A percentile compares a stretch with the other conserved stretches of the same genome.
phyloP scores from a whole-genome alignment of 1,284 basidiomycete species.

The Ceratobasidium sp. region DNA sequence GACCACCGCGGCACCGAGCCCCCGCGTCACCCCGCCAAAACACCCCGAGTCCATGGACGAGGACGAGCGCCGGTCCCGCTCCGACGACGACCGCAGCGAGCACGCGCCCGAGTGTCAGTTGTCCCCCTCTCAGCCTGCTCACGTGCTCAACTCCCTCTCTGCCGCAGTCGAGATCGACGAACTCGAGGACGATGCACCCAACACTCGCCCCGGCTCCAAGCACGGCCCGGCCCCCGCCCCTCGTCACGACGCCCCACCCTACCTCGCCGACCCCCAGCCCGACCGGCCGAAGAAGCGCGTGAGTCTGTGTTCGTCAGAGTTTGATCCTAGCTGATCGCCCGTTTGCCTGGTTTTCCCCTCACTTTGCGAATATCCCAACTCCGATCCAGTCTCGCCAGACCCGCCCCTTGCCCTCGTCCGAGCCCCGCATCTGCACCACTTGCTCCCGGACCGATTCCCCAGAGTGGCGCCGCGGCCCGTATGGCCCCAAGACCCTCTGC shows the following conservation, averaged over 20 bases:
- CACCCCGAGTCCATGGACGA: conserved; percentile 29
- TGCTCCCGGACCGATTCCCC: conserved; percentile 32
- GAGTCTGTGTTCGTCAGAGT: not conserved
- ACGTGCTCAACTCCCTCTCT: conserved; percentile 22
- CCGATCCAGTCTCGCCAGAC: conserved; percentile 34
- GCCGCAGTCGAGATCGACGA: conserved; percentile 34
- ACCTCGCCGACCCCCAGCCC: conserved; percentile 15
- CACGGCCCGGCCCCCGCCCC: conserved; percentile 17
- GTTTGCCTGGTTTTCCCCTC: not conserved
- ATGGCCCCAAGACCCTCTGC: conserved; percentile 43
- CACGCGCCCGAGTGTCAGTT: conserved; percentile 20
- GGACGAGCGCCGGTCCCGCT: conserved; percentile 28
- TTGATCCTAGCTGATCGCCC: not conserved
- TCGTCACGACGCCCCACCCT: not conserved
- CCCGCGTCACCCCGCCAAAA: conserved; percentile 18
- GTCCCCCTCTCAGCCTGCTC: not conserved
- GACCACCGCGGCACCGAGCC: conserved; percentile 10
- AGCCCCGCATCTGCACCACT: conserved; percentile 38
- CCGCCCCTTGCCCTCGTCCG: conserved; percentile 41
- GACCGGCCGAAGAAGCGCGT: conserved; percentile 42
- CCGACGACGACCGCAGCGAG: conserved; percentile 10
- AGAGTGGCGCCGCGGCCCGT: conserved; percentile 39
- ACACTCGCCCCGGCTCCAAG: conserved; percentile 24
- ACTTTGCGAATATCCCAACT: conserved; percentile 1
- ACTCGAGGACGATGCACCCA: conserved; percentile 32